Evolutionary conservation across 768 basidiomycete genomes (phyloP), one percentile per base, ranked within the genome.

Genomic region (Suillus plorans): DNA sequence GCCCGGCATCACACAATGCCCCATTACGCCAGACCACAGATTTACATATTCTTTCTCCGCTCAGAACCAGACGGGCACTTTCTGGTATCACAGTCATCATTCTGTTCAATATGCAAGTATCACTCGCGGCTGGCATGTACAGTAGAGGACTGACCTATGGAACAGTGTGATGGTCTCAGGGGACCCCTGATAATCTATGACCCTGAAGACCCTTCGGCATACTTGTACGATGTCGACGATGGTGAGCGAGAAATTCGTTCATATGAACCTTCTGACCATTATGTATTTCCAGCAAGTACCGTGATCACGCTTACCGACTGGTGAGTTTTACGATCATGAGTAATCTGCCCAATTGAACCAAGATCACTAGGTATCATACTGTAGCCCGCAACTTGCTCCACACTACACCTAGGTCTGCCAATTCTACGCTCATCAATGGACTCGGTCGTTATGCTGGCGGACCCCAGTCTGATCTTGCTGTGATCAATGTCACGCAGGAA

Each of bases 251-350:
- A 9, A 20, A 13, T 59, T 59, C 3, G 3, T 56, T 18, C 16
- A 1, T 31, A 13, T 12, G 9, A 31, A 44, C 8, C 14, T 5
- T 39, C 28, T 22, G 22, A 53, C 34, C 25, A 4, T 36, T 7
- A n/a, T 55, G n/a, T 25, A 6, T 20, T 52, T 10, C 31, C 65
- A 78, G 67, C 77, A 68, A n/a, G 18, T 22, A 84, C 82, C 0
- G 70, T 84, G 2, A 82, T 85, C 58, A 81, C 81, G 1, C 72
- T 85, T 44, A 69, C 79, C 3, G 79, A 81, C 62, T 81, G 77
- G 78, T 70, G 56, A 45, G 62, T 44, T 56, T 39, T 37, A 58
- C 2, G 37, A 14, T 13, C 5, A 7, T 22, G 2, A 10, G n/a
- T 50, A 3, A 22, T 47, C 31, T 22, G 52, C 16, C n/a, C 8